Evolutionary conservation across 2,329 filamentous ascomycete genomes (phyloP), one percentile per base, ranked within the genome.

Genomic region (Thermothelomyces thermophilus): DNA sequence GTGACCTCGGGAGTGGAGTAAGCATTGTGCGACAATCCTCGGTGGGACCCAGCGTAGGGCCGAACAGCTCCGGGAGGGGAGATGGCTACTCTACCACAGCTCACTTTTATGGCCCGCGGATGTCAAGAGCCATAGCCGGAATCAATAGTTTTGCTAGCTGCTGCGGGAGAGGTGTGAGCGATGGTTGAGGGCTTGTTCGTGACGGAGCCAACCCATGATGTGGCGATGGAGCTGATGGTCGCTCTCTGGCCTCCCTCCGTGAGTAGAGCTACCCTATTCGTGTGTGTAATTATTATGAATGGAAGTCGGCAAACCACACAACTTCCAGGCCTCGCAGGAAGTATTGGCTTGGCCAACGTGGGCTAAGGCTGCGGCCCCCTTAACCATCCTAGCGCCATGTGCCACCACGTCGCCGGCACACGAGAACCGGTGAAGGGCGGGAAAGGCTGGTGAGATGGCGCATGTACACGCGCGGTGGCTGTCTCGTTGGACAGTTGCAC

Each of bases 291-390:
- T 1, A 26, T n/a, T n/a, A n/a, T n/a, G n/a, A n/a, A n/a, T n/a
- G 16, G 17, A 9, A 11, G 14, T 46, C 16, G 10, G 48, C n/a
- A 31, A 13, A 22, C 20, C 20, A 16, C 13, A 37, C 48, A n/a
- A 1, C 22, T 6, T 36, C 17, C 10, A n/a, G 14, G 26, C 20
- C 36, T n/a, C 52, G 46, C 40, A 54, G 40, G 42, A 46, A 53
- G 37, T 57, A 57, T 57, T 57, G 55, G 55, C 52, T 55, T 57
- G 52, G 55, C 55, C 37, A n/a, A 17, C 16, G 31, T n/a, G n/a
- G n/a, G n/a, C 42, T 20, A 7, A 31, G 28, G 22, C 24, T 33
- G 13, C 22, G 33, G 41, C 9, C 20, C 10, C 22, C 28, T 34
- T 4, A 26, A 16, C 9, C 16, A 40, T 20, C 17, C 19, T 17